Base-by-base conservation (phyloP, 768 basidiomycete genomes). In the Termitomyces sp. region DNA sequence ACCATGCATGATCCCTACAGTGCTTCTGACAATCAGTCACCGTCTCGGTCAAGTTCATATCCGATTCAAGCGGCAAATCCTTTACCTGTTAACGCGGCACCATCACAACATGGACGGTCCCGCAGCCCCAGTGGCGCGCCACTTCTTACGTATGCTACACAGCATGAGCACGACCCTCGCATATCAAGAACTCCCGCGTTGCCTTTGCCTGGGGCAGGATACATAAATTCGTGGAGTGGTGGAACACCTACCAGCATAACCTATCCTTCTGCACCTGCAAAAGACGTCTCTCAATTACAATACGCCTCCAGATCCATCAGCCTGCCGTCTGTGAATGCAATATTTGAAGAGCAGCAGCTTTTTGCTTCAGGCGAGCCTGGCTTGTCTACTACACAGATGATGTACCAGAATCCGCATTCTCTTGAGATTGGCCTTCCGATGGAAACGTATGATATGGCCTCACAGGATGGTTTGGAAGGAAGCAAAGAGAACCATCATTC, bases 1-100 rank as follows among this genome's bases (percentile, higher is more conserved):
- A 66, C 70, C 21, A 73, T 76, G 75, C 72, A 74, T 57, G 69
- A 77, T 41, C 75, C 76, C 11, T 77, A 76, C 57, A 56, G 41
- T 19, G 7, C 42, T 28, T 35, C 42, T 17, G 48, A 42, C 24
- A 26, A 38, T 38, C 49, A 41, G 17, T 35, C 43, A 38, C 26
- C 43, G 11, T 46, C 44, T 19, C 50, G 50, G 19, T 37, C 48
- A 40, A 56, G 42, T 9, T 5, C 44, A 43, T 40, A 42, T 43
- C 11, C 40, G 14, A 50, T 19, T 11, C 47, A 42, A 44, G 32
- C 32, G 32, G 24, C 38, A 7, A 38, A 34, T 9, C 38, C 28
- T 32, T 22, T 19, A 30, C 26, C 35, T 26, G 11, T 38, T 21
- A 44, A n/a, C 30, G 4, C 30, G 11, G 22, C 26, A 17, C 8